Percentiles rank a stretch among this genome's conserved stretches.
phyloP scores from a whole-genome alignment of 345 rosid species.

The Lagerstroemia speciosa region DNA sequence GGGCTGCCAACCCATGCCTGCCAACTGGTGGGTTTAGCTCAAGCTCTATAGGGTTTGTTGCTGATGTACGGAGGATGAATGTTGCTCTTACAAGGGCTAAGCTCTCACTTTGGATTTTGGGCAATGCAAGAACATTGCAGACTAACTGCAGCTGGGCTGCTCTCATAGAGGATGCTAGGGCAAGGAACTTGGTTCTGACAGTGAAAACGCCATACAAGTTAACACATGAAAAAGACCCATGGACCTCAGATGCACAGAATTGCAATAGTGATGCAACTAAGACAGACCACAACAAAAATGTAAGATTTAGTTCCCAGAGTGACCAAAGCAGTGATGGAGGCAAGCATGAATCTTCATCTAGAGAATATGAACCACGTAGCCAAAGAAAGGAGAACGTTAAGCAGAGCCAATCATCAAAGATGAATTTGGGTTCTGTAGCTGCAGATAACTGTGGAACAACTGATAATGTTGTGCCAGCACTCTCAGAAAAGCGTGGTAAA shows the following conservation, averaged over 20 bases:
- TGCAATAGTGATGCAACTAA: constrained; percentile 16
- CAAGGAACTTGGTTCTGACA: constrained; percentile 58
- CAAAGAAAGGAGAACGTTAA: constrained; percentile 28
- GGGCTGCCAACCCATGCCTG: constrained; percentile 52
- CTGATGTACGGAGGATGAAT: constrained; percentile 93
- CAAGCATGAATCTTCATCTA: constrained; percentile 14
- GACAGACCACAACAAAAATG: constrained; percentile 19
- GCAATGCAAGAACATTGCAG: constrained; percentile 71
- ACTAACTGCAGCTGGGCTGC: constrained; percentile 73
- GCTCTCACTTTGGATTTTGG: constrained; percentile 88
- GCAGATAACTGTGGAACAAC: constrained; percentile 18
- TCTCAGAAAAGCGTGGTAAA: constrained; percentile 12
- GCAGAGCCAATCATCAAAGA: constrained; percentile 12
- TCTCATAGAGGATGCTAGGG: constrained; percentile 74
- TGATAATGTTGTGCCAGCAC: constrained; percentile 19
- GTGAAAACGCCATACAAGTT: constrained; percentile 46
- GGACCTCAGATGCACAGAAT: constrained; percentile 18
- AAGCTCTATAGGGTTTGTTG: constrained; percentile 80
- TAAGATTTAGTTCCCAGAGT: constrained; percentile 8
- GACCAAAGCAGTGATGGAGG: neutral
- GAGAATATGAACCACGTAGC: constrained; percentile 17
- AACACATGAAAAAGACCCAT: constrained; percentile 24
- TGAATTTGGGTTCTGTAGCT: constrained; percentile 24
- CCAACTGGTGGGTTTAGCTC: constrained; percentile 25
- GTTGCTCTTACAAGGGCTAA: constrained; percentile 95